Evolutionary conservation across 306 rosid genomes (phyloP).

Genomic region (Elaeagnus macrophylla): DNA sequence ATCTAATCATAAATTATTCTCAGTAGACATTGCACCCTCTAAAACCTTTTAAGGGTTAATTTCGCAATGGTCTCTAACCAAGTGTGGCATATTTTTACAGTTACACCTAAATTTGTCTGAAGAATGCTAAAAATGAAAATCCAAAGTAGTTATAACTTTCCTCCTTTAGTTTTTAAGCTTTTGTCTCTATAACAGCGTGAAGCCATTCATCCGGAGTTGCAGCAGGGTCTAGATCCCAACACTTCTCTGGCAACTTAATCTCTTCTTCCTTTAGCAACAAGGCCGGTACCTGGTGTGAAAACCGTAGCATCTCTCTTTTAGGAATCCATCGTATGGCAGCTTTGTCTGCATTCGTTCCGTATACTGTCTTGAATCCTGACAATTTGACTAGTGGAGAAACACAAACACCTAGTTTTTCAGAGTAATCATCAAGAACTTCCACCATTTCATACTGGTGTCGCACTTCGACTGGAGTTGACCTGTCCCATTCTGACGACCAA

Average conservation of each 20-base stretch:
- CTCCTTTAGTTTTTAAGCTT: slow-evolving; percentile 25
- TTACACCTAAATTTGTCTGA: slow-evolving; percentile 60
- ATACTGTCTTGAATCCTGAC: slow-evolving; percentile 83
- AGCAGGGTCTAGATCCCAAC: slow-evolving; percentile 97
- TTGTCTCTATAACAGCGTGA: slow-evolving; percentile 41
- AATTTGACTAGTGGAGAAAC: slow-evolving; percentile 74
- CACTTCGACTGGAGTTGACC: slow-evolving; percentile 77
- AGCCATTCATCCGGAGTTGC: slow-evolving; percentile 97
- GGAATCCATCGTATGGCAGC: slow-evolving; percentile 72
- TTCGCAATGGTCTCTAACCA: slow-evolving; percentile 51
- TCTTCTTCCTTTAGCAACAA: slow-evolving; percentile 59
- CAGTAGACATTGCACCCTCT: slow-evolving; percentile 45
- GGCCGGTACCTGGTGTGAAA: slow-evolving; percentile 96
- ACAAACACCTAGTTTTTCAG: slow-evolving; percentile 85
- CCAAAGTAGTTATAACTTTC: slow-evolving; percentile 23
- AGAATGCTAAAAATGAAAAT: slow-evolving; percentile 38
- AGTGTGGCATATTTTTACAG: slow-evolving; percentile 72
- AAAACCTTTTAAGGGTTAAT: slow-evolving; percentile 45
- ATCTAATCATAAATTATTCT: slow-evolving; percentile 35
- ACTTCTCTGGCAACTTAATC: slow-evolving; percentile 51
- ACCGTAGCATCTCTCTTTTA: slow-evolving; percentile 75
- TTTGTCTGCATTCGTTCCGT: slow-evolving; percentile 53
- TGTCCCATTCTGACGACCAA: slow-evolving; percentile 79
- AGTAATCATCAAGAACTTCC: slow-evolving; percentile 84
- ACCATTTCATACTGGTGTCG: slow-evolving; percentile 96